Evolutionary conservation across 192 early-diverging fungal species (phyloP).

Genomic region (Coemansia aciculifera): DNA sequence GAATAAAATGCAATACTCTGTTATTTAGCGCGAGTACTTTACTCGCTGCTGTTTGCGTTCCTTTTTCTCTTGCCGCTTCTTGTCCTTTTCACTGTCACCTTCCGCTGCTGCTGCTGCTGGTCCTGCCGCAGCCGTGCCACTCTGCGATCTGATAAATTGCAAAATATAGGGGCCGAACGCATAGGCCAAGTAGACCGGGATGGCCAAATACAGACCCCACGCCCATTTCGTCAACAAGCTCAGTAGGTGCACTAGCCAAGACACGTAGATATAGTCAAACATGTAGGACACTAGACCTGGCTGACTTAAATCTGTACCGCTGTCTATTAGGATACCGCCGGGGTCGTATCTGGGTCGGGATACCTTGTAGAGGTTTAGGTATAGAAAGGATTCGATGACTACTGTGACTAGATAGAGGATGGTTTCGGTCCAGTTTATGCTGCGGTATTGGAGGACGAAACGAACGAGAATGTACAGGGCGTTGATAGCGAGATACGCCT

Average conservation of each 20-base stretch:
- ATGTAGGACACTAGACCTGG: conserved; percentile 65
- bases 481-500: conserved; percentile 29
- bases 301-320: conserved; percentile 55
- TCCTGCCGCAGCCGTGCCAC: background rate
- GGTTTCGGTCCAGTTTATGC: conserved; percentile 30
- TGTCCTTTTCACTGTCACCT: conserved; percentile 26
- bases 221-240: conserved; percentile 42
- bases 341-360: conserved; percentile 46
- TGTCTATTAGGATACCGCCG: conserved; percentile 45
- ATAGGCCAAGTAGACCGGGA: conserved; percentile 38
- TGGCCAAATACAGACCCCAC: conserved; percentile 47
- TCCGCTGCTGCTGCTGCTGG: conserved; percentile 2
- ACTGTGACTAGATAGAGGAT: conserved; percentile 28
- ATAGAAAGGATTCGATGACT: conserved; percentile 20
- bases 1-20: background rate
- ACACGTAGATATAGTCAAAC: conserved; percentile 84
- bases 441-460: conserved; percentile 34
- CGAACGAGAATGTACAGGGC: conserved; percentile 33
- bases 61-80: conserved; percentile 51
- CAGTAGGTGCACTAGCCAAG: conserved; percentile 70
- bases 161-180: conserved; percentile 34
- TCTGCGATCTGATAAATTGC: conserved; percentile 21
- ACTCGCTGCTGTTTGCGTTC: conserved; percentile 54
- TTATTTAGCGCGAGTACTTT: conserved; percentile 18
- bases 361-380: conserved; percentile 20